phyloP scores from a whole-genome alignment of 495 filamentous ascomycete species.

The Articulospora tetracladia region DNA sequence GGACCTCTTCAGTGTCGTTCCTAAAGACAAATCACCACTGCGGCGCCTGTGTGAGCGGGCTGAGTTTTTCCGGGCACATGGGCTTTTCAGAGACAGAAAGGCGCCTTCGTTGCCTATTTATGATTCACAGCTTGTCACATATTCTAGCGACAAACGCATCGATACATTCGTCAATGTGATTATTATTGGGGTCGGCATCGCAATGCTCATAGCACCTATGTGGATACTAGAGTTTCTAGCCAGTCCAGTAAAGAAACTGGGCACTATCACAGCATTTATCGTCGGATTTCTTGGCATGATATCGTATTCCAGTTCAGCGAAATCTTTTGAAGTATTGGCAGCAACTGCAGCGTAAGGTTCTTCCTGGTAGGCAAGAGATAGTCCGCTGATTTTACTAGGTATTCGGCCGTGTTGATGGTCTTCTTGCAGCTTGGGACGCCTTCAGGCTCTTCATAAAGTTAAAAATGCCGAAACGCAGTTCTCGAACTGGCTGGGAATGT shows the following conservation, averaged over 20 bases:
- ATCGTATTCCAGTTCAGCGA: slow-evolving; percentile 22
- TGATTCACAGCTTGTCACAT: slow-evolving; percentile 15
- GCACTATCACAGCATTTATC: slow-evolving; percentile 29
- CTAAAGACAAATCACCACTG: slow-evolving; percentile 23
- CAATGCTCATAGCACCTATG: slow-evolving; percentile 29
- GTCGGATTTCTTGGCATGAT: slow-evolving; percentile 26
- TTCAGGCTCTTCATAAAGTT: neutral
- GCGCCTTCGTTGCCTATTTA: slow-evolving; percentile 9
- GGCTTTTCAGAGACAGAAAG: slow-evolving; percentile 10
- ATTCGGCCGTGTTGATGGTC: slow-evolving; percentile 32
- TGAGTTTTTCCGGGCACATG: slow-evolving; percentile 4
- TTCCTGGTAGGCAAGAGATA: neutral
- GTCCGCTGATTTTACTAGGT: slow-evolving; percentile 13
- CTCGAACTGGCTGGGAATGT: no score
- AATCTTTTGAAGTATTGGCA: slow-evolving; percentile 30
- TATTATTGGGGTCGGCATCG: slow-evolving; percentile 25
- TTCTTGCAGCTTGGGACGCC: slow-evolving; percentile 31
- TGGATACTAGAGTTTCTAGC: slow-evolving; percentile 26
- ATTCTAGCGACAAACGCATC: slow-evolving; percentile 23
- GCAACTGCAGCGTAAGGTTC: slow-evolving; percentile 31
- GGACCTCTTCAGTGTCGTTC: slow-evolving; percentile 28
- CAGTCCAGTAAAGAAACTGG: slow-evolving; percentile 16
- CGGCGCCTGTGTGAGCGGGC: slow-evolving; percentile 27
- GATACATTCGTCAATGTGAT: slow-evolving; percentile 22
- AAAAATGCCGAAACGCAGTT: neutral